Percentiles rank a stretch among this genome's conserved stretches.
These are phyloP conservation scores for Mycena belliarum DNA, from an alignment of 768 basidiomycete genomes.

Conservation along the genomic window DNA sequence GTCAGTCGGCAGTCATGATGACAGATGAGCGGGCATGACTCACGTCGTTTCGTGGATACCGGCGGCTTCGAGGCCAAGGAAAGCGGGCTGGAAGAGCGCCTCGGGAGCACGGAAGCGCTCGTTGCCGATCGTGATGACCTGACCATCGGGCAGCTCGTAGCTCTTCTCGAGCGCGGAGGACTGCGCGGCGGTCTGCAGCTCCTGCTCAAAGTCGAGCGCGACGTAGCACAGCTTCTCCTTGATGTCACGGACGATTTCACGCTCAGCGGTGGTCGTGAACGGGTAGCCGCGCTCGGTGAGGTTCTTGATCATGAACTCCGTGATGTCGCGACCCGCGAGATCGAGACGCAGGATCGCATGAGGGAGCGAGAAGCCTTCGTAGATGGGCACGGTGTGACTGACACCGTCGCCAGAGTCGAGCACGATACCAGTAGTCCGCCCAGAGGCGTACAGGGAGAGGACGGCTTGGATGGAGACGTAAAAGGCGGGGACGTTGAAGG, in stretches of 20 bases:
- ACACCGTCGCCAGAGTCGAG: constrained; percentile 78
- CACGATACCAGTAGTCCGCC: constrained; percentile 73
- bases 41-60: constrained; percentile 61
- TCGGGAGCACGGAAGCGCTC: constrained; percentile 77
- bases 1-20: neutral
- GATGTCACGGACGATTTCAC: constrained; percentile 78
- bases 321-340: constrained; percentile 66
- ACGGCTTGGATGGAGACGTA: constrained; percentile 76
- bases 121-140: constrained; percentile 77
- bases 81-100: constrained; percentile 72
- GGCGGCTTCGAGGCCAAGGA: constrained; percentile 49
- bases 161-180: constrained; percentile 24
- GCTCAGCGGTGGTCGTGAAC: constrained; percentile 75
- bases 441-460: constrained; percentile 66
- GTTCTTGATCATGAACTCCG: constrained; percentile 60
- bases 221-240: constrained; percentile 58
- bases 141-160: constrained; percentile 52
- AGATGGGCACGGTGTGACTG: constrained; percentile 71
- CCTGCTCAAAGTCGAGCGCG: constrained; percentile 24
- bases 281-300: constrained; percentile 72
- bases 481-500: constrained; percentile 72
- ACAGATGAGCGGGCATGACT: constrained; percentile 3
- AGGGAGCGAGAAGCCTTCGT: constrained; percentile 70
- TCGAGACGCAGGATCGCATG: constrained; percentile 72
- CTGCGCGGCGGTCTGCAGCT: constrained; percentile 22